phyloP scores from a whole-genome alignment of 2,329 filamentous ascomycete genomes.

The Periconia sp. region DNA sequence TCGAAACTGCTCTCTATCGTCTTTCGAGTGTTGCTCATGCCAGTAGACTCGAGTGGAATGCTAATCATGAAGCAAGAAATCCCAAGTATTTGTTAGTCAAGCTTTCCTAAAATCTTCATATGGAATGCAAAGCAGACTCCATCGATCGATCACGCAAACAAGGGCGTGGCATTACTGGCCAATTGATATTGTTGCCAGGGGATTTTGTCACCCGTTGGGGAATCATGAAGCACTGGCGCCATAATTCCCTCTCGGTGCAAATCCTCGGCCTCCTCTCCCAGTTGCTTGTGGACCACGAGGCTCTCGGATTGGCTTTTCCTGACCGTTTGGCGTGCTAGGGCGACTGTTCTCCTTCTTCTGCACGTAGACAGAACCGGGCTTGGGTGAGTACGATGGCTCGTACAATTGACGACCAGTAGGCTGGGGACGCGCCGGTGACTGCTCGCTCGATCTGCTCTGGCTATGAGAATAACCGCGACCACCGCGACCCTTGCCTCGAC shows the following conservation, averaged over 20 bases:
- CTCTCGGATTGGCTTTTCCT: constrained; percentile 70
- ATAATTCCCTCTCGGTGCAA: constrained; percentile 61
- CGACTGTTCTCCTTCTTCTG: constrained; percentile 49
- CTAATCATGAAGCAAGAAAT: too few relatives aligned
- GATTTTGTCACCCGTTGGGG: background rate
- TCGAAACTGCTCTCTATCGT: background rate
- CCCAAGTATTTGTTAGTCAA: constrained; percentile 1
- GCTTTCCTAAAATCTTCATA: background rate
- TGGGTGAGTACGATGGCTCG: constrained; percentile 72
- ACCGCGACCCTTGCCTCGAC: constrained; percentile 43
- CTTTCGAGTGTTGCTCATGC: background rate
- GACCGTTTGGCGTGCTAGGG: constrained; percentile 58
- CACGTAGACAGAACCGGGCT: constrained; percentile 56
- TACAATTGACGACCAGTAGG: constrained; percentile 64
- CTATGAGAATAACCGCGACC: constrained; percentile 40
- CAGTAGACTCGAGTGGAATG: background rate
- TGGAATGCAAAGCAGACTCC: background rate
- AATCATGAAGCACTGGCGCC: constrained; percentile 9
- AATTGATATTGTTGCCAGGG: background rate
- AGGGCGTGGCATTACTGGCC: background rate
- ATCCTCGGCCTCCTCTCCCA: constrained; percentile 77
- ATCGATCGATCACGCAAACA: background rate
- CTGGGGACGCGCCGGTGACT: constrained; percentile 35
- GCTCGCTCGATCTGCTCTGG: constrained; percentile 41
- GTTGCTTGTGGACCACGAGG: constrained; percentile 78